Percentiles rank a stretch among this genome's conserved stretches.
Conservation (phyloP, 495 filamentous ascomycete genomes). For the Xylaria venustula region DNA sequence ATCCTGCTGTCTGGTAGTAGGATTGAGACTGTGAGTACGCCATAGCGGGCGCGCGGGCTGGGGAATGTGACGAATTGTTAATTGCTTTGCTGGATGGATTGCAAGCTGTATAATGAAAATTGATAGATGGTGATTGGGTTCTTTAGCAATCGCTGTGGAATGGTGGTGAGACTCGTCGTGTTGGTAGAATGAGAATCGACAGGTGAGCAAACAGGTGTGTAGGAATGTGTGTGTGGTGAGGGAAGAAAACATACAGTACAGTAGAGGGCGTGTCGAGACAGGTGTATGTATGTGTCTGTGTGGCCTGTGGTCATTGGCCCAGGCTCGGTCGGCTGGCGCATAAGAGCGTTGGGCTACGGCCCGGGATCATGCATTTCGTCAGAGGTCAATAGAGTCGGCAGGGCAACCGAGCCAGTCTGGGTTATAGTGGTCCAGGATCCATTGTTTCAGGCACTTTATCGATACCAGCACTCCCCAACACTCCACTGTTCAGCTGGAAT, state of each 20-base stretch:
- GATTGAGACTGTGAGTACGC: slow-evolving; percentile 45
- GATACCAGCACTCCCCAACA: not conserved
- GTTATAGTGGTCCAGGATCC: not conserved
- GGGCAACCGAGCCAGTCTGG: slow-evolving; percentile 18
- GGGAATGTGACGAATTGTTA: slow-evolving; percentile 7
- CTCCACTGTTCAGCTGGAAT: not conserved
- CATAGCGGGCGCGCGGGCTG: slow-evolving; percentile 29
- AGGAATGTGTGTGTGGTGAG: slow-evolving; percentile 6
- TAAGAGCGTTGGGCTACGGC: not conserved
- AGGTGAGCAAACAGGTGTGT: too few species aligned
- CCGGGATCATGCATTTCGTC: slow-evolving; percentile 30
- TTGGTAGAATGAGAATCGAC: slow-evolving; percentile 18
- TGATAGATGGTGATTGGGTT: not conserved
- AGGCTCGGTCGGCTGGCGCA: slow-evolving; percentile 23
- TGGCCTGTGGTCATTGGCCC: too few species aligned
- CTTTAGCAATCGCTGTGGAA: slow-evolving; percentile 12
- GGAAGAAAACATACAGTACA: slow-evolving; percentile 10
- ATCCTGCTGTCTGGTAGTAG: slow-evolving; percentile 39
- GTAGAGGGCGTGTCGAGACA: too few species aligned
- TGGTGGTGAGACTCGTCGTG: slow-evolving; percentile 26
- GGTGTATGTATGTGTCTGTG: too few species aligned
- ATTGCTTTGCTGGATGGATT: slow-evolving; percentile 7
- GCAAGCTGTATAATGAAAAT: not conserved
- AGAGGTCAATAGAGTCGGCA: slow-evolving; percentile 32
- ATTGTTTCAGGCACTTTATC: not conserved